Evolutionary conservation across 306 rosid species (phyloP).

Genomic region (Gastrolobium villosum): DNA sequence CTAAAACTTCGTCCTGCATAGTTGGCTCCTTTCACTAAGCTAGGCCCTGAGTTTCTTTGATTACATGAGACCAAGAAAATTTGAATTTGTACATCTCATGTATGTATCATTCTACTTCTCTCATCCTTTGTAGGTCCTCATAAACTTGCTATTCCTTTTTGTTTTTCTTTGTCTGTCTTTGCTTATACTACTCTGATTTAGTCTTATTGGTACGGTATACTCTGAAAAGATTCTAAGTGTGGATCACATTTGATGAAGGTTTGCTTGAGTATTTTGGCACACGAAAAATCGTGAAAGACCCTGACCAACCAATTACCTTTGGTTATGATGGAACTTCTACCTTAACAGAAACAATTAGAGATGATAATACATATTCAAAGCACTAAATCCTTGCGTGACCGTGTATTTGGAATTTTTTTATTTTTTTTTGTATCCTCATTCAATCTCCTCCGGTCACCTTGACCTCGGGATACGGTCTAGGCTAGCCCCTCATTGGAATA

Average conservation of each 20-base stretch:
- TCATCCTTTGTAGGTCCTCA: neutral
- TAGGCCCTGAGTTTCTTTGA: neutral
- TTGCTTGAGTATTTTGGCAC: neutral
- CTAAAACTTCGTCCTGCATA: neutral
- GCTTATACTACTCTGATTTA: neutral
- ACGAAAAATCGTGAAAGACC: neutral
- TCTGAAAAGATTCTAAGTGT: neutral
- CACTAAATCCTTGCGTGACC: too few species aligned
- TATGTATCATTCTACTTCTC: neutral
- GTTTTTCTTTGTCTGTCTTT: neutral
- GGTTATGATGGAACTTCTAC: neutral
- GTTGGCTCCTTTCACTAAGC: slow-evolving; percentile 1
- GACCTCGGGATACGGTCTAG: too few species aligned
- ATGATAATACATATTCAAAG: too few species aligned
- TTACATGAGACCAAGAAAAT: too few species aligned
- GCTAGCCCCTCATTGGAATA: too few species aligned
- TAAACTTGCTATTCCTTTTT: neutral
- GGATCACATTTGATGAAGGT: neutral
- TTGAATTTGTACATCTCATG: neutral
- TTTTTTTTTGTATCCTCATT: too few species aligned
- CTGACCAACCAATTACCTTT: neutral
- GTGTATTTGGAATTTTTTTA: neutral
- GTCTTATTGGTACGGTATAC: neutral
- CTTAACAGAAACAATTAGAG: too few species aligned
- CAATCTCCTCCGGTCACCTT: too few species aligned